Evolutionary conservation across 2,329 filamentous ascomycete genomes (phyloP).

Genomic region (Paecilomyces fulvus): DNA sequence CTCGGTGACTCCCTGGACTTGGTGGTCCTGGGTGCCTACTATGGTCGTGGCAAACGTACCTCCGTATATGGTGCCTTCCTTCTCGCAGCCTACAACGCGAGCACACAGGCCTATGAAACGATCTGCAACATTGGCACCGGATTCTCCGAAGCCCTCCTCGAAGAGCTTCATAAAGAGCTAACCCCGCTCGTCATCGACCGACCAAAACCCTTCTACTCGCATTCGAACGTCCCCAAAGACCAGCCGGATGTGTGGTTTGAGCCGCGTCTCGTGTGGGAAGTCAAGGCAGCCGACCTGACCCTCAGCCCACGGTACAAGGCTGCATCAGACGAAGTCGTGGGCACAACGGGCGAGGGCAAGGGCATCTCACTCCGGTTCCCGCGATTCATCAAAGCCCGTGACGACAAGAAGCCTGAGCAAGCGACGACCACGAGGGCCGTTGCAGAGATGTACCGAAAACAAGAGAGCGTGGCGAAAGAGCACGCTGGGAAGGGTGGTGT

Average conservation of each 20-base stretch:
- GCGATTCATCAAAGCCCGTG: slow-evolving; percentile 79
- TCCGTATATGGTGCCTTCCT: slow-evolving; percentile 94
- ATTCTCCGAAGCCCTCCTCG: slow-evolving; percentile 90
- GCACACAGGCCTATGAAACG: slow-evolving; percentile 76
- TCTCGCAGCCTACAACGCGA: slow-evolving; percentile 82
- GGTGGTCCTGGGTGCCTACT: slow-evolving; percentile 89
- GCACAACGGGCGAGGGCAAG: slow-evolving; percentile 57
- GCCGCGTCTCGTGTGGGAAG: slow-evolving; percentile 90
- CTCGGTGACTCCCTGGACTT: slow-evolving; percentile 94
- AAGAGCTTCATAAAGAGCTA: slow-evolving; percentile 70
- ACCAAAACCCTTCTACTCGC: slow-evolving; percentile 88
- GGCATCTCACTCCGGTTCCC: slow-evolving; percentile 89
- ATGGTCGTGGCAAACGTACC: slow-evolving; percentile 90
- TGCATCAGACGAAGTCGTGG: slow-evolving; percentile 72
- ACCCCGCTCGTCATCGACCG: slow-evolving; percentile 73
- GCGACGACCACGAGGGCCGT: slow-evolving; percentile 79
- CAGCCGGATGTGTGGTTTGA: slow-evolving; percentile 99
- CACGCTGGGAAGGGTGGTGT: slow-evolving; percentile 80
- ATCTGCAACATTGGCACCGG: slow-evolving; percentile 98
- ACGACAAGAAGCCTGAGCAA: slow-evolving; percentile 92
- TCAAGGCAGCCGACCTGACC: slow-evolving; percentile 92
- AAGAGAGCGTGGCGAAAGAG: slow-evolving; percentile 80
- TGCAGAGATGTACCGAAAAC: slow-evolving; percentile 93
- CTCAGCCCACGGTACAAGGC: slow-evolving; percentile 89
- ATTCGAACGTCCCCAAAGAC: slow-evolving; percentile 75